Evolutionary conservation across 2,329 filamentous ascomycete genomes (phyloP), one percentile per base, ranked within the genome.

Genomic region (Neonectria punicea): DNA sequence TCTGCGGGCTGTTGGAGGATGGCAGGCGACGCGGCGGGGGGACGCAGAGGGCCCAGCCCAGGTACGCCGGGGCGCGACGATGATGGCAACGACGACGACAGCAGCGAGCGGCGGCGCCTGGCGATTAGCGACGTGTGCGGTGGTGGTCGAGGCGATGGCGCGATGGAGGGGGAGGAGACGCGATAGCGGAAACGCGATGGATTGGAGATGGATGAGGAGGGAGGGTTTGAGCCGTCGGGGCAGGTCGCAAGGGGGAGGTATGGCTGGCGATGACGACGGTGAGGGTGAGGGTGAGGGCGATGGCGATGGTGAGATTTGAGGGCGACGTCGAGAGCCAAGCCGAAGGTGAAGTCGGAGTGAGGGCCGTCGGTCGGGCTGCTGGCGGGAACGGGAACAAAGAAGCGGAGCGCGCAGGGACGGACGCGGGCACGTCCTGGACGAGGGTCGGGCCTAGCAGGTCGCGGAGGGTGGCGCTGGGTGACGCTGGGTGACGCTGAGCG

Each of bases 11-110:
- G 67, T 68, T 70, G 63, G 58, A 63, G 53, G 58, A 70, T 72
- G 63, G 70, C 63, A 65, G 67, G 67, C 69, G 70, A 67, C 66
- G 60, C 69, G 63, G 69, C 61, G 63, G 66, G 66, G 59, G 61
- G 65, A 67, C 53, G 67, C 53, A 63, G 25, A 43, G 51, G 39
- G 8, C 39, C 39, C 20, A 54, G 54, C 25, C 55, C 55, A 66
- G 61, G 65, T 68, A 67, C 68, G 61, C 61, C 64, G 57, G 64
- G 60, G 70, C 72, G 69, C 61, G 66, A 71, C 68, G 65, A 67
- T 53, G 46, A 58, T 32, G 58, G 53, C 32, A 28, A 61, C 34
- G 55, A 53, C 43, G 55, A 51, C 22, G 34, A 22, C 22, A 47
- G 20, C 18, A 41, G 39, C 25, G 30, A 59, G 53, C 53, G 53